A percentile compares a stretch with the other conserved stretches of the same genome.
Evolutionary conservation across 106 monocot species (phyloP).

Genomic region (Platanthera guangdongensis): DNA sequence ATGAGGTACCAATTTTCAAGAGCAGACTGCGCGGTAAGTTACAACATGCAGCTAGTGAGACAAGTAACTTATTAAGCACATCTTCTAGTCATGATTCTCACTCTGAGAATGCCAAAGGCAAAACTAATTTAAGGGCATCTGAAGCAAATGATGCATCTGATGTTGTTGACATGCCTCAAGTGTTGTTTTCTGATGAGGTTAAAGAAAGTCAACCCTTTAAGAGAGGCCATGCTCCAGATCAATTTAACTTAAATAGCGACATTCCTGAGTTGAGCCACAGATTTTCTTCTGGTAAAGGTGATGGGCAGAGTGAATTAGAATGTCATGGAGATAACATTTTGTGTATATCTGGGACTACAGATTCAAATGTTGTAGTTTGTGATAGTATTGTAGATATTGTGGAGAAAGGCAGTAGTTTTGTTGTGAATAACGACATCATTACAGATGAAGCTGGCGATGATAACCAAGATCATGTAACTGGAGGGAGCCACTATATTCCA

Average conservation of each 20-base stretch:
- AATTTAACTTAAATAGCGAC: not conserved
- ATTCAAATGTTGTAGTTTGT: constrained; percentile 12
- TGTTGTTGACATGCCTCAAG: constrained; percentile 38
- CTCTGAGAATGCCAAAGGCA: constrained; percentile 47
- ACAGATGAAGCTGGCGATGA: not conserved
- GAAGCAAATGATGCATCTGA: constrained; percentile 35
- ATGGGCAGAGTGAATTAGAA: constrained; percentile 20
- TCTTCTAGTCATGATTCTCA: constrained; percentile 36
- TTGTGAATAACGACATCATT: not conserved
- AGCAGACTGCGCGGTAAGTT: constrained; percentile 24
- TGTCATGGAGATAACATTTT: constrained; percentile 29
- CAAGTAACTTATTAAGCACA: constrained; percentile 31
- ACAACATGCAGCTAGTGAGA: constrained; percentile 23
- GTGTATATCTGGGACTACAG: constrained; percentile 14
- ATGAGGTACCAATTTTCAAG: constrained; percentile 11
- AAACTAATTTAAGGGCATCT: constrained; percentile 18
- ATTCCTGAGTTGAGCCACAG: not conserved
- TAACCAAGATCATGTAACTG: not conserved
- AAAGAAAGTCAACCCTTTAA: not conserved
- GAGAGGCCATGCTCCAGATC: not conserved
- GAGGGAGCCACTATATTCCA: not conserved
- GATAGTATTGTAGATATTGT: not conserved
- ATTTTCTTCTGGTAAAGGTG: constrained; percentile 4
- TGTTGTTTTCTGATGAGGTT: constrained; percentile 11
- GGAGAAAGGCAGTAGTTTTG: constrained; percentile 12